Evolutionary conservation across 352 stramenopile genomes (phyloP).

Genomic region (Phytophthora agathidicida): DNA sequence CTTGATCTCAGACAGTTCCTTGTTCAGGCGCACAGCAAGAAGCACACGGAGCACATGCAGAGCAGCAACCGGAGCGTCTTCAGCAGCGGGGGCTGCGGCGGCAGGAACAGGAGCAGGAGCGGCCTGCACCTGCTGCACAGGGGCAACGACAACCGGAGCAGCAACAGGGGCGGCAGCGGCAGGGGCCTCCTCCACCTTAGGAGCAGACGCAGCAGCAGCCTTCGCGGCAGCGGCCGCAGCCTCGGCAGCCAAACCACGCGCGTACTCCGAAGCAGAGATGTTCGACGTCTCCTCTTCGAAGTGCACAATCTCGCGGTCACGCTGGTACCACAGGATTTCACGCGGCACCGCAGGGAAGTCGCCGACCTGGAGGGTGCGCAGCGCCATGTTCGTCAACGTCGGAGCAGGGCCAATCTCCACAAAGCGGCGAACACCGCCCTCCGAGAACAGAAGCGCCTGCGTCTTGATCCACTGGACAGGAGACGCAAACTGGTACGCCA

Average conservation of each 20-base stretch:
- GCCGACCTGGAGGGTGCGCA: constrained; percentile 73
- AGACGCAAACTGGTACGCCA: constrained; percentile 90
- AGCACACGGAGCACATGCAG: constrained; percentile 81
- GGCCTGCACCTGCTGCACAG: constrained; percentile 28
- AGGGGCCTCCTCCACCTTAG: constrained; percentile 38
- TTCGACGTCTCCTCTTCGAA: constrained; percentile 74
- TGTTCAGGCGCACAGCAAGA: constrained; percentile 78
- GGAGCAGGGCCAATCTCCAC: constrained; percentile 85
- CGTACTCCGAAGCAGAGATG: constrained; percentile 72
- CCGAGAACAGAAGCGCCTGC: constrained; percentile 75
- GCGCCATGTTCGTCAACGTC: constrained; percentile 87
- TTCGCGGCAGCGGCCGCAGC: constrained; percentile 38
- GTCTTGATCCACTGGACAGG: constrained; percentile 92
- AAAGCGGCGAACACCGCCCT: constrained; percentile 65
- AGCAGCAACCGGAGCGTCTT: constrained; percentile 68
- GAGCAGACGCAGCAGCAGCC: constrained; percentile 44
- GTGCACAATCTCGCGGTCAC: constrained; percentile 80
- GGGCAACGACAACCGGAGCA: constrained; percentile 22
- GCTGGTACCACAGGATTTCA: constrained; percentile 87
- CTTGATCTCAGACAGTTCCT: constrained; percentile 68
- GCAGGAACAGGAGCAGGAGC: constrained; percentile 18
- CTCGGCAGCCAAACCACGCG: constrained; percentile 46
- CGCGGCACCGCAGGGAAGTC: constrained; percentile 59
- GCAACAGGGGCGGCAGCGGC: constrained; percentile 37
- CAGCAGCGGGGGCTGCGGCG: constrained; percentile 21